Base-by-base conservation (phyloP, 305 asterid genomes). In the Fraxinus ornus region DNA sequence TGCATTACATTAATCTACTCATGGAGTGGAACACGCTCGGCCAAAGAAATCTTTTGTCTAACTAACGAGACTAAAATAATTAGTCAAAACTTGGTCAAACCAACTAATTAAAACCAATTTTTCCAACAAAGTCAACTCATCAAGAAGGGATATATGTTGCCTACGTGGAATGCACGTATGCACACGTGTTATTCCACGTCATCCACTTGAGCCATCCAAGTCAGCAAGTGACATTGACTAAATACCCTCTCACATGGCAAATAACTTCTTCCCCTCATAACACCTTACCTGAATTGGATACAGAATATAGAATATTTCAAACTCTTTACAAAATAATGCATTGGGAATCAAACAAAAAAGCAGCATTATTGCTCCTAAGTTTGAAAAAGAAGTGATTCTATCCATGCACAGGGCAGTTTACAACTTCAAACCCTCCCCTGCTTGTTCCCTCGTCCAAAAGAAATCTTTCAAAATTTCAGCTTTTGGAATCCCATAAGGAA, bases 251-350 rank as follows among this genome's bases (percentile, higher is more conserved):
- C 81, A 81, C 80, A 75, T 81, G 84, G 37, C 92, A 87, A 75
- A 55, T 89, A 88, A 84, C 83, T 28, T 79, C 92, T 85, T 75
- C 94, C 94, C 92, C 94, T 88, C 92, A 88, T 91, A 91, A 87
- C 39, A 52, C 92, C 92, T 86, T 55, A 41, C 85, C 72, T 26
- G 75, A 89, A 81, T 85, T 88, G 92, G 91, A 88, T 88, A 85
- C 75, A 83, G 92, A 88, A 89, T 82, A 88, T 78, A 75, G 73
- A 64, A 64, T 80, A 75, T 60, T 82, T 78, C 44, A 74, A 84
- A 57, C 84, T 75, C 88, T 83, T 89, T 82, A 47, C 82, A 35
- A 32, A 89, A 91, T 89, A 89, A 90, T 89, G 90, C 91, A 85
- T 60, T 37, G 79, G 77, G 95, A 90, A 91, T 90, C 84, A 77